Conservation (phyloP, 176 grass and related monocot genomes). For the Carex cristatella region DNA sequence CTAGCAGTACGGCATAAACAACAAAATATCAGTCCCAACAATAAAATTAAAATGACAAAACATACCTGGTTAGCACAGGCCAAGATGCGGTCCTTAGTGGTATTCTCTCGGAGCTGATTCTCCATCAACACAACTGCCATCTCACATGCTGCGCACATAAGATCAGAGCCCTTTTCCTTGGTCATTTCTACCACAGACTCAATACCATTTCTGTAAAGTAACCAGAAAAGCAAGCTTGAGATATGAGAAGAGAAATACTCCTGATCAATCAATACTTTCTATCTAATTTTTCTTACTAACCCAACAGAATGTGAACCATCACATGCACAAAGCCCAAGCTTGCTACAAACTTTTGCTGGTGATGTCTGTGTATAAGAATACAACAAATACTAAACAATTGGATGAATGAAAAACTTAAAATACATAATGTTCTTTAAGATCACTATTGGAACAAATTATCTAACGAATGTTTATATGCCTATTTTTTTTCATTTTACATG, state of each 20-base stretch:
- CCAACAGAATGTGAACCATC: constrained; percentile 60
- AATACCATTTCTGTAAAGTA: constrained; percentile 48
- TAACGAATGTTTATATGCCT: too few relatives aligned
- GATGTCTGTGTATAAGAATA: constrained; percentile 43
- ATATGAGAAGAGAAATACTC: background rate
- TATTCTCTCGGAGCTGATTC: constrained; percentile 55
- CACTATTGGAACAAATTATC: background rate
- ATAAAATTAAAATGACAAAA: background rate
- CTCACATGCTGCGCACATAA: constrained; percentile 66
- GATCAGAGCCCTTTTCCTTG: constrained; percentile 36
- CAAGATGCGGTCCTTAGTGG: constrained; percentile 47
- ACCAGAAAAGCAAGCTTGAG: background rate
- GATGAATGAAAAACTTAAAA: constrained; percentile 13
- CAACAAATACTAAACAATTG: background rate
- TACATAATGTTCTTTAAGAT: background rate
- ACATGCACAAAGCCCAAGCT: constrained; percentile 60
- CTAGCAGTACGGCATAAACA: background rate
- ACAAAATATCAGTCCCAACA: background rate
- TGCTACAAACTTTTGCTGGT: constrained; percentile 53
- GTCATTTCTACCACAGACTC: constrained; percentile 52
- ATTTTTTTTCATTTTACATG: too few relatives aligned
- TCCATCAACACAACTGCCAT: constrained; percentile 78
- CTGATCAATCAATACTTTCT: background rate
- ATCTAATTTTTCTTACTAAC: constrained; percentile 25
- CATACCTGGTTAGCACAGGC: constrained; percentile 53